Evolutionary conservation across 1,139 yeast genomes (phyloP).

Genomic region (Saccharomyces hybrid): DNA sequence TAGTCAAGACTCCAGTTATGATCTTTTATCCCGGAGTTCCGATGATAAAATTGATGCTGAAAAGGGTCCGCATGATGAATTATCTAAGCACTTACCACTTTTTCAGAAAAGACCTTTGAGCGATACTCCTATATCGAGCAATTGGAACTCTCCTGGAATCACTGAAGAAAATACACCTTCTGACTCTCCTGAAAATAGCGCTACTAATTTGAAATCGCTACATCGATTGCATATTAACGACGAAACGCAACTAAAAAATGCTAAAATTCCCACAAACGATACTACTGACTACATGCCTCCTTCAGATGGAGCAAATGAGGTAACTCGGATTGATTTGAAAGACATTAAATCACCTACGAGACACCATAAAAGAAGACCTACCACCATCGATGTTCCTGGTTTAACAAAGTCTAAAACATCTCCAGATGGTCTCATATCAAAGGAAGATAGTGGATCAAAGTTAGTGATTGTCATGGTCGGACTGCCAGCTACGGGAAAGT

Average conservation of each 20-base stretch:
- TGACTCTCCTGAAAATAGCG: slow-evolving; percentile 24
- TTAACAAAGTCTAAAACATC: slow-evolving; percentile 75
- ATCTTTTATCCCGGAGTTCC: slow-evolving; percentile 1
- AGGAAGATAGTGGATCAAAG: slow-evolving; percentile 66
- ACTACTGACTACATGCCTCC: not conserved
- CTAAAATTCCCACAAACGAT: not conserved
- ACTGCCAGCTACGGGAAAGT: slow-evolving; percentile 86
- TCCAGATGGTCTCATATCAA: slow-evolving; percentile 76
- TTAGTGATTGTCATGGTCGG: slow-evolving; percentile 94
- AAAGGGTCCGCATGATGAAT: not conserved
- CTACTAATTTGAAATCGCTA: slow-evolving; percentile 2
- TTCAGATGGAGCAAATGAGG: not conserved
- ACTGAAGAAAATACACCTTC: slow-evolving; percentile 30
- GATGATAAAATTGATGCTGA: slow-evolving; percentile 3
- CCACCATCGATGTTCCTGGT: slow-evolving; percentile 89
- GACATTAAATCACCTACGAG: slow-evolving; percentile 13
- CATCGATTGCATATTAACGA: not conserved
- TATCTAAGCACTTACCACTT: slow-evolving; percentile 36
- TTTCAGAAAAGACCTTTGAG: slow-evolving; percentile 64
- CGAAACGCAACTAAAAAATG: not conserved
- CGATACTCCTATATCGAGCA: slow-evolving; percentile 61
- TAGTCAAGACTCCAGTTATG: not conserved
- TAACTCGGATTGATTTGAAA: not conserved
- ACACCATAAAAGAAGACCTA: slow-evolving; percentile 42
- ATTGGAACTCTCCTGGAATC: slow-evolving; percentile 42